phyloP scores from a whole-genome alignment of 768 basidiomycete species.

The Tulasnella calospora region DNA sequence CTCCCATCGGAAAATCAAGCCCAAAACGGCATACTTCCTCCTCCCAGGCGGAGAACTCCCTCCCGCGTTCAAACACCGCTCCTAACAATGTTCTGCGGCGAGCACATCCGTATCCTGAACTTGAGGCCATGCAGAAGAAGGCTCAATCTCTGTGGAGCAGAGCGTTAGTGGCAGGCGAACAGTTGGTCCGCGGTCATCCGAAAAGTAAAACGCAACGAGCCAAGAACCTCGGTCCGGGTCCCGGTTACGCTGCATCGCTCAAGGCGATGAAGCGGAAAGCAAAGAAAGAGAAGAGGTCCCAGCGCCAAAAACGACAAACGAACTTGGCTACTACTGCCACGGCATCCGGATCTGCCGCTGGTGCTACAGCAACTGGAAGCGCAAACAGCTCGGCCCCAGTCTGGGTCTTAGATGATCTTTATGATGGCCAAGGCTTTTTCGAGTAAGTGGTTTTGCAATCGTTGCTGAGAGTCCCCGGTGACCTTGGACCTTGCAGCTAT shows the following conservation, averaged over 20 bases:
- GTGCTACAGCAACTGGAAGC: conserved; percentile 2
- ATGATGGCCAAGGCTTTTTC: conserved; percentile 22
- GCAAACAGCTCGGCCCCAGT: not conserved
- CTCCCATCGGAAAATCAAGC: not conserved
- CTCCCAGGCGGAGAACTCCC: not conserved
- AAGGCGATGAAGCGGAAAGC: not conserved
- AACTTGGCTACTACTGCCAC: conserved; percentile 7
- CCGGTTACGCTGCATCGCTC: conserved; percentile 6
- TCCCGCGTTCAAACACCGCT: not conserved
- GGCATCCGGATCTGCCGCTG: not conserved
- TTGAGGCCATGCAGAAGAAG: conserved; percentile 1
- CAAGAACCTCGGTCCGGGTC: conserved; percentile 23
- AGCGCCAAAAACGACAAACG: conserved; percentile 16
- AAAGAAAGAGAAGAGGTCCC: not conserved
- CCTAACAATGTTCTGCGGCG: not conserved
- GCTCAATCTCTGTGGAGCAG: conserved; percentile 2
- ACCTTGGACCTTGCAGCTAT: conserved; percentile 9
- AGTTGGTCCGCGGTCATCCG: not conserved
- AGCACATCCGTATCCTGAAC: not conserved
- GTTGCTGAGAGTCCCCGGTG: not conserved
- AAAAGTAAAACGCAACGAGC: not conserved
- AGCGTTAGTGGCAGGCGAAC: not conserved
- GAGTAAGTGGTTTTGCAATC: conserved; percentile 20
- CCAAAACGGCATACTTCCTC: not conserved
- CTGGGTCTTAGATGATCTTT: conserved; percentile 24